These are phyloP conservation scores for Dothideomycetes sp. DNA, from an alignment of 2,329 filamentous ascomycete species.

Conservation along the genomic window DNA sequence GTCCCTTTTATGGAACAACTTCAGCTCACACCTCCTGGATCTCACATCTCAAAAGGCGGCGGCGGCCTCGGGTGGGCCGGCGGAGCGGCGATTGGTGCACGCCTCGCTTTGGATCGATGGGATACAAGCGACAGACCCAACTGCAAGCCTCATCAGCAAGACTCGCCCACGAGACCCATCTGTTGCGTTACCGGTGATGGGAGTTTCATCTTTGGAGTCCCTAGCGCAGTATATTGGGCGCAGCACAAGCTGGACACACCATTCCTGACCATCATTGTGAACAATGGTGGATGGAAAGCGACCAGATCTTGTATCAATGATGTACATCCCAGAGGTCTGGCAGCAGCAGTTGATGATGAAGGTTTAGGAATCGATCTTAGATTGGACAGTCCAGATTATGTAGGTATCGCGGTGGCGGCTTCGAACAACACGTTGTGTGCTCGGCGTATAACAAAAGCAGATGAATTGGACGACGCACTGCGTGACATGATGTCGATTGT, in stretches of 20 bases:
- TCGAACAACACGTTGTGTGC: slow-evolving; percentile 11
- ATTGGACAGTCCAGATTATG: slow-evolving; percentile 16
- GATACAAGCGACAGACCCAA: slow-evolving; percentile 10
- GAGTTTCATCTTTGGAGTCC: slow-evolving; percentile 14
- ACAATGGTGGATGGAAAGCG: slow-evolving; percentile 20
- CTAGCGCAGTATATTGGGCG: slow-evolving; percentile 15
- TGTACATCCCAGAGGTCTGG: slow-evolving; percentile 17
- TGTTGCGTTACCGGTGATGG: slow-evolving; percentile 16
- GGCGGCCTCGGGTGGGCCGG: slow-evolving; percentile 18
- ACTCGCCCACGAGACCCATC: not conserved
- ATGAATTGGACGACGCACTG: no score
- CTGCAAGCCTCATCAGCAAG: not conserved
- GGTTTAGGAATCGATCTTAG: slow-evolving; percentile 16
- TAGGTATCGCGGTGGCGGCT: slow-evolving; percentile 15
- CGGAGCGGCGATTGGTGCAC: slow-evolving; percentile 17
- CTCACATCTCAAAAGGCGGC: slow-evolving; percentile 17
- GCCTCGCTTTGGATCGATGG: slow-evolving; percentile 15
- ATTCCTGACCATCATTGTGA: slow-evolving; percentile 17
- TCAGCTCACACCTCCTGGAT: slow-evolving; percentile 13
- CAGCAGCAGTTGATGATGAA: slow-evolving; percentile 12
- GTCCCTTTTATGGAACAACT: slow-evolving; percentile 15
- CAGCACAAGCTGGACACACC: slow-evolving; percentile 13
- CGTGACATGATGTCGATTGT: no score
- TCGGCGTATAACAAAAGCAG: no score
- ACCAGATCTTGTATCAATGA: slow-evolving; percentile 15